Evolutionary conservation across 768 basidiomycete species (phyloP).

Genomic region (Phaffia australis): DNA sequence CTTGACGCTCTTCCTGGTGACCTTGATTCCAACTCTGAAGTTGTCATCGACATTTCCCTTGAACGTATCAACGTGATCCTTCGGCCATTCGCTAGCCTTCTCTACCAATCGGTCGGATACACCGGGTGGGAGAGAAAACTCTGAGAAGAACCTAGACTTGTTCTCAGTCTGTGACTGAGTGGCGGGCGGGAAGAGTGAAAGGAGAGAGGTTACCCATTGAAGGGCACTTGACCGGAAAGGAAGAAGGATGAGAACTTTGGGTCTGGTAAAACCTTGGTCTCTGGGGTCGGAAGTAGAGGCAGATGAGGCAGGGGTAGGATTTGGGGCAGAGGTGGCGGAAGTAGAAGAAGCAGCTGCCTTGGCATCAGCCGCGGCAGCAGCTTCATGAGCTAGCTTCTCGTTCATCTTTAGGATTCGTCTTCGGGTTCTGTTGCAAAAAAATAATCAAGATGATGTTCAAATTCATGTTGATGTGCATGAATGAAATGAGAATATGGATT

Average conservation of each 20-base stretch:
- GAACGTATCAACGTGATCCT: constrained; percentile 86
- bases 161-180: constrained; percentile 78
- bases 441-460: not conserved
- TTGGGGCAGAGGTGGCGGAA: constrained; percentile 36
- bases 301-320: constrained; percentile 52
- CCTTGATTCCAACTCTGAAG: constrained; percentile 81
- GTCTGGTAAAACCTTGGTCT: constrained; percentile 97
- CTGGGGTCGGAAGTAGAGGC: constrained; percentile 40
- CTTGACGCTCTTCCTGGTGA: constrained; percentile 84
- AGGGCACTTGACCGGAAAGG: constrained; percentile 85
- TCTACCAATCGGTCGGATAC: constrained; percentile 60
- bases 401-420: constrained; percentile 85
- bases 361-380: constrained; percentile 39
- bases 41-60: constrained; percentile 94
- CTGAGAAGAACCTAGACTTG: constrained; percentile 62
- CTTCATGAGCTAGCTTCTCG: constrained; percentile 66
- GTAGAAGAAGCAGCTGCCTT: constrained; percentile 34
- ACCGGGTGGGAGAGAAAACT: constrained; percentile 72
- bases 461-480: not conserved
- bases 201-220: constrained; percentile 69
- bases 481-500: not conserved
- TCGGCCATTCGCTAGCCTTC: constrained; percentile 37
- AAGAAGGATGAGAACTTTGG: constrained; percentile 79
- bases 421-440: constrained; percentile 60
- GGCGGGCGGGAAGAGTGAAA: constrained; percentile 52